Percentiles rank a stretch among this genome's conserved stretches.
These are phyloP conservation scores for Sporothrix pseudoabietina DNA, from an alignment of 2,329 filamentous ascomycete species.

Conservation along the genomic window DNA sequence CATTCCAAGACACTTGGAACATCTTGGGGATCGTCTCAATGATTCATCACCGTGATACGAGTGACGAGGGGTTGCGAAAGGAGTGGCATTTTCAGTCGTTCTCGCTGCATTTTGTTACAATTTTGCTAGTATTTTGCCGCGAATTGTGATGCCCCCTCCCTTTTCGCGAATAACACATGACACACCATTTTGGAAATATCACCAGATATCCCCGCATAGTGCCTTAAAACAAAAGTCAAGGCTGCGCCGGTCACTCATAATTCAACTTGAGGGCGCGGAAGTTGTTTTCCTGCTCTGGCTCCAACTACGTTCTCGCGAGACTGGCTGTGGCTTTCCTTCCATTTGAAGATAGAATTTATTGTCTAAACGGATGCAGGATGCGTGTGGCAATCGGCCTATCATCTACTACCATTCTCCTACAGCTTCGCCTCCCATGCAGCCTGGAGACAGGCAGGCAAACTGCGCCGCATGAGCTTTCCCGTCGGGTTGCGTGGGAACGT, in stretches of 20 bases:
- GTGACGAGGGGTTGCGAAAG: background rate
- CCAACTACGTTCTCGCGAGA: background rate
- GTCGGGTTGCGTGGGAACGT: constrained; percentile 18
- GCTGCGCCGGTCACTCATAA: background rate
- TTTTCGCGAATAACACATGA: background rate
- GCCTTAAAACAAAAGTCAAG: background rate
- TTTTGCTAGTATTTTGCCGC: background rate
- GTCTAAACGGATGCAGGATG: background rate
- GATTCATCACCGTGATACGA: constrained; percentile 12
- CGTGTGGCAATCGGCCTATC: too few relatives aligned
- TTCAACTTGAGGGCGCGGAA: background rate
- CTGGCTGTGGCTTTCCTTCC: background rate
- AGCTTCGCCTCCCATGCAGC: constrained; percentile 3
- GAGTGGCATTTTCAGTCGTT: background rate
- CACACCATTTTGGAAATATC: background rate
- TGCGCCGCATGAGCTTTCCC: constrained; percentile 23
- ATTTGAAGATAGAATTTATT: background rate
- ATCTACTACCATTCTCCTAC: background rate
- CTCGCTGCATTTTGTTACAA: background rate
- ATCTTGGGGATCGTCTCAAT: background rate
- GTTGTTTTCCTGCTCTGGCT: background rate
- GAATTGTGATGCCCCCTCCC: background rate
- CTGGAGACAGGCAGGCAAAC: constrained; percentile 21
- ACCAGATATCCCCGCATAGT: background rate
- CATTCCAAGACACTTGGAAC: background rate